phyloP scores from a whole-genome alignment of 2,329 filamentous ascomycete genomes.

The Fusarium xylarioides region DNA sequence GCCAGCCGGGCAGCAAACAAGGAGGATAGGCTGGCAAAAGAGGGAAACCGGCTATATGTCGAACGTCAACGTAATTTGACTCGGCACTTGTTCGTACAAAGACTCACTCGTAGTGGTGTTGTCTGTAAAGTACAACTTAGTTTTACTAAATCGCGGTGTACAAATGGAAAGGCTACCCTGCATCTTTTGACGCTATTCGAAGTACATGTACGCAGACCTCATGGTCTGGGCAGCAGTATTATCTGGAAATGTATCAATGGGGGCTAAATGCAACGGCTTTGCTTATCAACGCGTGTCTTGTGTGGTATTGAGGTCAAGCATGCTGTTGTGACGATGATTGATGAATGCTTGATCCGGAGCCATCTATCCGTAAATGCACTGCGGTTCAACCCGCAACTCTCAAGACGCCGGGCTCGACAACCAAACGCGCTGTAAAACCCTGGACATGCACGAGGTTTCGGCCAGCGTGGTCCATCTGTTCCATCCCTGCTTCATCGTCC shows the following conservation, averaged over 20 bases:
- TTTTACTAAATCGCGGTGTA: not conserved
- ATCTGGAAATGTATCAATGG: not conserved
- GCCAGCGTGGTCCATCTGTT: constrained; percentile 17
- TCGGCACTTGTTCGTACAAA: not conserved
- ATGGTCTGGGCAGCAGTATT: not conserved
- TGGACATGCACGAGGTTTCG: constrained; percentile 31
- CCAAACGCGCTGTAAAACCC: constrained; percentile 36
- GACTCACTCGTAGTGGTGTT: not conserved
- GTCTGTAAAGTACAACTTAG: not conserved
- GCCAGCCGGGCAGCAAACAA: not conserved
- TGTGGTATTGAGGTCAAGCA: not conserved
- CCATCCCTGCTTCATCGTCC: constrained; percentile 28
- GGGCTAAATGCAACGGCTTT: not conserved
- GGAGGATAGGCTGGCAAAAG: no score
- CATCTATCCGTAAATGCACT: constrained; percentile 44
- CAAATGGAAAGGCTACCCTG: constrained; percentile 29
- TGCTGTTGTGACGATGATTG: not conserved
- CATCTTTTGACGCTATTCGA: not conserved
- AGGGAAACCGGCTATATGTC: not conserved
- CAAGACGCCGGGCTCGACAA: constrained; percentile 41
- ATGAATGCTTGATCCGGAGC: not conserved
- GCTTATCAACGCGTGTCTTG: not conserved
- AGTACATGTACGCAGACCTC: not conserved
- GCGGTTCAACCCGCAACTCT: constrained; percentile 49
- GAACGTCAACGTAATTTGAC: not conserved